A percentile compares a stretch with the other conserved stretches of the same genome.
Evolutionary conservation across 2,329 filamentous ascomycete genomes (phyloP).

Genomic region (Trichoderma hamatum): DNA sequence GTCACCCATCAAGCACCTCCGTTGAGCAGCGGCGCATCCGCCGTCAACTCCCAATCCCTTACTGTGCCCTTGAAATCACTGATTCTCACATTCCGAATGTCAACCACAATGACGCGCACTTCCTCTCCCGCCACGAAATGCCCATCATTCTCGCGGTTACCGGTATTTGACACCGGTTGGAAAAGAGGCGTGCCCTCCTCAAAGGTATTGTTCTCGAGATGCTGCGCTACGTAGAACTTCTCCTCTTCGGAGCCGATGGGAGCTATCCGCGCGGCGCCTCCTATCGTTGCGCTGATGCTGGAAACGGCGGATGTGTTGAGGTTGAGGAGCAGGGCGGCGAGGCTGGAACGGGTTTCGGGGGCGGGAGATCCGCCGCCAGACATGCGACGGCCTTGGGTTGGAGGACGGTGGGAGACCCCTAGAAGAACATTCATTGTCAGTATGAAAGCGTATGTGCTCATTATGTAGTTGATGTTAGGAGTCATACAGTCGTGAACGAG

Average conservation of each 20-base stretch:
- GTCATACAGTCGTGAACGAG: constrained; percentile 86
- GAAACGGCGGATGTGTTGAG: constrained; percentile 87
- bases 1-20: constrained; percentile 39
- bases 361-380: constrained; percentile 65
- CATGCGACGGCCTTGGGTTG: constrained; percentile 65
- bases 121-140: constrained; percentile 80
- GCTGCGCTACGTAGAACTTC: constrained; percentile 76
- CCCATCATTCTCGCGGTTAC: constrained; percentile 51
- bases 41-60: constrained; percentile 67
- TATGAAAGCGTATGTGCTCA: no score
- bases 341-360: constrained; percentile 68
- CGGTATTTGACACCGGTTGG: constrained; percentile 43
- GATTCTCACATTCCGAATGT: constrained; percentile 81
- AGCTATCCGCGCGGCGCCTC: constrained; percentile 79
- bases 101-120: constrained; percentile 84
- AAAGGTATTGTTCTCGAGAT: constrained; percentile 92
- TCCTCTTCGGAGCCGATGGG: constrained; percentile 78
- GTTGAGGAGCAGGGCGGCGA: constrained; percentile 83
- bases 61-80: constrained; percentile 96
- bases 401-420: constrained; percentile 89
- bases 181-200: constrained; percentile 52
- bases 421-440: neutral
- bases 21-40: constrained; percentile 45
- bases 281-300: constrained; percentile 90
- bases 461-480: no score